Percentiles rank a stretch among this genome's conserved stretches.
Evolutionary conservation across 805 yeast species (phyloP).

Genomic region (Kazachstania taianensis): DNA sequence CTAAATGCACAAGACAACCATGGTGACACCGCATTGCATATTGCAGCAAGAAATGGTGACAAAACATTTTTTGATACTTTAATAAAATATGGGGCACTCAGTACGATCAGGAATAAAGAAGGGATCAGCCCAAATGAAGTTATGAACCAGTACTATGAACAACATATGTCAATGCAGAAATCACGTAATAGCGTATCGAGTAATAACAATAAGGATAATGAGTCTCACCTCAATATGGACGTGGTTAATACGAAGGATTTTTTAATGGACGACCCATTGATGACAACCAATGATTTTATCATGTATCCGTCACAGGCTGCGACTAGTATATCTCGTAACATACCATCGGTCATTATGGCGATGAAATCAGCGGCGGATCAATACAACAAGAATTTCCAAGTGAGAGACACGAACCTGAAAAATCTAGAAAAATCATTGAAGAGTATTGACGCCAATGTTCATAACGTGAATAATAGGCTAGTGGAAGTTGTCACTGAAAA

Average conservation of each 20-base stretch:
- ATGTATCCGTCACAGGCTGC: slow-evolving; percentile 27
- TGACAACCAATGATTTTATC: slow-evolving; percentile 12
- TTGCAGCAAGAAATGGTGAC: slow-evolving; percentile 70
- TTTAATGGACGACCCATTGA: slow-evolving; percentile 25
- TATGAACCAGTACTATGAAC: slow-evolving; percentile 31
- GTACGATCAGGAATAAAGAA: slow-evolving; percentile 38
- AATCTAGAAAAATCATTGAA: slow-evolving; percentile 17
- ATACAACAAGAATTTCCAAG: slow-evolving; percentile 42
- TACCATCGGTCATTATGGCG: slow-evolving; percentile 20
- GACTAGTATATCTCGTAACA: slow-evolving; percentile 20
- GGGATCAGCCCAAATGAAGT: slow-evolving; percentile 23
- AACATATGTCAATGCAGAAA: slow-evolving; percentile 4
- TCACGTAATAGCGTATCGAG: not conserved
- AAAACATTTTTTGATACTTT: slow-evolving; percentile 27
- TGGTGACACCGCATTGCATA: slow-evolving; percentile 86
- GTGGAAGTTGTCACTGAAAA: slow-evolving; percentile 43
- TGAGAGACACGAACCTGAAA: slow-evolving; percentile 35
- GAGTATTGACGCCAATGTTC: slow-evolving; percentile 16
- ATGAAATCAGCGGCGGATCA: slow-evolving; percentile 40
- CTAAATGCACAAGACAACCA: slow-evolving; percentile 59
- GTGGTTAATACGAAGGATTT: slow-evolving; percentile 23
- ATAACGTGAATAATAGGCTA: slow-evolving; percentile 17
- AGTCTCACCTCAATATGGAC: not conserved
- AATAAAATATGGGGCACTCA: slow-evolving; percentile 26
- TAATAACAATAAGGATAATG: not conserved